Evolutionary conservation across 352 stramenopile genomes (phyloP), one percentile per base, ranked within the genome.

Genomic region (Phytophthora meadii): DNA sequence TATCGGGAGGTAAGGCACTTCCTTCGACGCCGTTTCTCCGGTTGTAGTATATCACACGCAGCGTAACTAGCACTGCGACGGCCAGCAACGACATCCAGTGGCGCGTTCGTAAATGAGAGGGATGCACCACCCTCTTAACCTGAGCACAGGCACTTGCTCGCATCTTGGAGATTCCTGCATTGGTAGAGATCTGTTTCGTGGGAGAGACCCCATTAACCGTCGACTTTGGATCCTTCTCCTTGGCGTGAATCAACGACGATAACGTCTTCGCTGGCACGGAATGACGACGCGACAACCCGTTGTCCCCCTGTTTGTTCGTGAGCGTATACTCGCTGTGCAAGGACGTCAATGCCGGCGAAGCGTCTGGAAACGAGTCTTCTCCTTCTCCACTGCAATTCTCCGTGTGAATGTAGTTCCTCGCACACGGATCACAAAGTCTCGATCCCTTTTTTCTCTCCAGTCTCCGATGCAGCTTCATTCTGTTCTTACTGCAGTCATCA

Each of bases 401-500:
- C 6, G 56, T 48, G 36, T 84, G 68, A 28, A 87, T 72, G 70
- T 85, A 88, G 54, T 76, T 88, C 24, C 76, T 77, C 15, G 84
- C 87, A 44, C 87, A 94, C 7, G 76, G 72, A 46, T 94, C 81
- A 36, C 87, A 94, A 1, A 94, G 66, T 24, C 87, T 65, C 41
- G 84, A 92, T 30, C 87, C 85, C 45, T 86, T 87, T 48, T 90
- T 88, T 22, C 84, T 72, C 67, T 93, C 84, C 0, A 90, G 65
- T 4, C 82, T 66, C 12, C 80, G 76, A 54, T 94, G 73, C 11
- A 90, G 73, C 64, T 92, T 92, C 54, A 91, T 78, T 32, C 87
- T 68, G 68, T 86, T 94, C 72, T 92, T 90, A 63, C 82, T 92
- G 70, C 87, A 94, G 73, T 92, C 82, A 50, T 94, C 86, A 55